phyloP scores from a whole-genome alignment of 2,329 filamentous ascomycete species.

The Alternaria hordeiaustralica region DNA sequence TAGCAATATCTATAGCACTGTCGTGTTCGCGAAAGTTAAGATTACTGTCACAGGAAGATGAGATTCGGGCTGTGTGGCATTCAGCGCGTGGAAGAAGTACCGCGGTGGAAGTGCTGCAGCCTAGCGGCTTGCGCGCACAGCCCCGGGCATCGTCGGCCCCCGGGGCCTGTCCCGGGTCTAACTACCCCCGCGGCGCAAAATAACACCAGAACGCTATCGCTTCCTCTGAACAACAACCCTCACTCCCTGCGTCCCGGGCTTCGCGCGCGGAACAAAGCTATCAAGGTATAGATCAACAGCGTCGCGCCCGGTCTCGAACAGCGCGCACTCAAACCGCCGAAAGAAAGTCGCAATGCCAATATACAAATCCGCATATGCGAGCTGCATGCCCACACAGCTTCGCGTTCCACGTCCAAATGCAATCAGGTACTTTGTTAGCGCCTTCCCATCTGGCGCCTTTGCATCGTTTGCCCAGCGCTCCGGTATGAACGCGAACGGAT shows the following conservation, averaged over 20 bases:
- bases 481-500: constrained; percentile 1
- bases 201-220: neutral
- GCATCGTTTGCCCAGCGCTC: neutral
- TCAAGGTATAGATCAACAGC: neutral
- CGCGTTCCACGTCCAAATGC: constrained; percentile 18
- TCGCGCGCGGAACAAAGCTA: neutral
- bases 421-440: constrained; percentile 16
- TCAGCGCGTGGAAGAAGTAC: neutral
- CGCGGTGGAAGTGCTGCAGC: neutral
- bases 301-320: constrained; percentile 12
- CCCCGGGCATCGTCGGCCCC: neutral
- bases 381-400: constrained; percentile 16
- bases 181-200: neutral
- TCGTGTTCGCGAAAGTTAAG: neutral
- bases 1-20: neutral
- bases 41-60: neutral
- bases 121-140: neutral
- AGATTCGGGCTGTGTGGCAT: neutral
- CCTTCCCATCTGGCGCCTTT: neutral
- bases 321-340: constrained; percentile 9
- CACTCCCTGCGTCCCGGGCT: neutral
- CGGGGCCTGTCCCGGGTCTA: neutral
- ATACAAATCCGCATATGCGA: constrained; percentile 18
- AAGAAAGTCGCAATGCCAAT: constrained; percentile 16
- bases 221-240: neutral